A percentile compares a stretch with the other conserved stretches of the same genome.
Conservation (phyloP, 805 yeast species). For the Torulaspora maleeae region DNA sequence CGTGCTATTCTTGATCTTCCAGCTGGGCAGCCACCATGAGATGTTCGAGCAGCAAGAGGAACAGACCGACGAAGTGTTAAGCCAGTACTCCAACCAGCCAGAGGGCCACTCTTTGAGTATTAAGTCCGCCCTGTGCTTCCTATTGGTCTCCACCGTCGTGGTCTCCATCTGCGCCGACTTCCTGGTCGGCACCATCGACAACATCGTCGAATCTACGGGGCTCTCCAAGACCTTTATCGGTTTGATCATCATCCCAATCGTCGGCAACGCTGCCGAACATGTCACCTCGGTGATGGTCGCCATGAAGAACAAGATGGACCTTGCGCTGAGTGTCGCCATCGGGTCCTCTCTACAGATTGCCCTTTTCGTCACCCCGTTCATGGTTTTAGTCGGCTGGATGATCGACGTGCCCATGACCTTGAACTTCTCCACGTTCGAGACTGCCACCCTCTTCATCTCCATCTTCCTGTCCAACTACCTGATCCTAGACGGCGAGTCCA, state of each 20-base stretch:
- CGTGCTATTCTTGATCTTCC: conserved; percentile 76
- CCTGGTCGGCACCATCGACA: conserved; percentile 90
- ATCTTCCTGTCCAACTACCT: conserved; percentile 84
- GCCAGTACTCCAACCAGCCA: conserved; percentile 21
- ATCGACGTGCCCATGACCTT: conserved; percentile 89
- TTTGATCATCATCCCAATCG: conserved; percentile 87
- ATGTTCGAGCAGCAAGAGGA: conserved; percentile 59
- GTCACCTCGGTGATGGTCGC: conserved; percentile 96
- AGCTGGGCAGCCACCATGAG: conserved; percentile 76
- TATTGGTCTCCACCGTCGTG: conserved; percentile 63
- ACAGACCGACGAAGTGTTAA: conserved; percentile 37
- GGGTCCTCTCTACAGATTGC: conserved; percentile 96
- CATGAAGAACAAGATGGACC: conserved; percentile 92
- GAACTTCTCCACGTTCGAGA: conserved; percentile 88
- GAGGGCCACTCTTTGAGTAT: conserved; percentile 44
- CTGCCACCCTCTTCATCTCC: conserved; percentile 84
- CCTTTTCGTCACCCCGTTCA: conserved; percentile 88
- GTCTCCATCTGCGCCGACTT: conserved; percentile 92
- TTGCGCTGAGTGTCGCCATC: conserved; percentile 94
- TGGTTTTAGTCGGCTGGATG: conserved; percentile 92
- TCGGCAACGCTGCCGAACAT: conserved; percentile 98
- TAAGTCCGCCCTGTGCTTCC: conserved; percentile 46
- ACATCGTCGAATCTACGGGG: conserved; percentile 76
- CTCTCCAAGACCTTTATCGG: conserved; percentile 94
- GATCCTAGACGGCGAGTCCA: conserved; percentile 88